A percentile compares a stretch with the other conserved stretches of the same genome.
phyloP scores from a whole-genome alignment of 2,329 filamentous ascomycete genomes.

The Stagonosporopsis rhizophila region DNA sequence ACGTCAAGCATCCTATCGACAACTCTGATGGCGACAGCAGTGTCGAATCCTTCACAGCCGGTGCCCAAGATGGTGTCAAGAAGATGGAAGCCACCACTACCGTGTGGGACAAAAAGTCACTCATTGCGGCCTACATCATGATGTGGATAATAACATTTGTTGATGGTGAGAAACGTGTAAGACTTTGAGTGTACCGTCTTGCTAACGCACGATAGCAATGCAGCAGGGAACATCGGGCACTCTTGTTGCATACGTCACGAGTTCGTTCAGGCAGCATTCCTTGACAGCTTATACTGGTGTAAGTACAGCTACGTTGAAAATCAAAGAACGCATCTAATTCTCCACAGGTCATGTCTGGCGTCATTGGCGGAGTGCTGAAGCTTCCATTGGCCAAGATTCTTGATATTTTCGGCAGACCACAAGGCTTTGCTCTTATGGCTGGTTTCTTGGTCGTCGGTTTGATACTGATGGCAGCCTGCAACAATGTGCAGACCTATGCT shows the following conservation, averaged over 20 bases:
- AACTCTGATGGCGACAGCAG: conserved; percentile 5
- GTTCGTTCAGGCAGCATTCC: conserved; percentile 39
- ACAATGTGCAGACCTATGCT: conserved; percentile 65
- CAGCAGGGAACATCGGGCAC: conserved; percentile 50
- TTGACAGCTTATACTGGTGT: conserved; percentile 43
- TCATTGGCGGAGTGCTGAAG: conserved; percentile 46
- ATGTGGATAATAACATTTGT: conserved; percentile 33
- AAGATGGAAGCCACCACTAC: conserved; percentile 52
- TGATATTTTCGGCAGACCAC: conserved; percentile 48
- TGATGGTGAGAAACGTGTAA: conserved; percentile 38
- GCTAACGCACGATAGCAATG: conserved; percentile 27
- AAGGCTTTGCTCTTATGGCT: conserved; percentile 43
- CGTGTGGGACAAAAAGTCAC: conserved; percentile 48
- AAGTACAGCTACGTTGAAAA: not conserved
- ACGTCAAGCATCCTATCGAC: conserved; percentile 18
- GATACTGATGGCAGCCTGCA: conserved; percentile 71
- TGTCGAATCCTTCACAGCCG: conserved; percentile 11
- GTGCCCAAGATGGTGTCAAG: conserved; percentile 48
- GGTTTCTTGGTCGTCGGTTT: conserved; percentile 42
- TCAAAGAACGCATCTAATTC: not conserved
- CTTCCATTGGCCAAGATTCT: conserved; percentile 49
- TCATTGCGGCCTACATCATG: conserved; percentile 49
- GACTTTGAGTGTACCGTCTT: too few relatives aligned
- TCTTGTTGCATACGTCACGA: conserved; percentile 45
- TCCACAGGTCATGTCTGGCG: conserved; percentile 29